phyloP scores from a whole-genome alignment of 139 green algal genomes.

The Coelastrella sp. region DNA sequence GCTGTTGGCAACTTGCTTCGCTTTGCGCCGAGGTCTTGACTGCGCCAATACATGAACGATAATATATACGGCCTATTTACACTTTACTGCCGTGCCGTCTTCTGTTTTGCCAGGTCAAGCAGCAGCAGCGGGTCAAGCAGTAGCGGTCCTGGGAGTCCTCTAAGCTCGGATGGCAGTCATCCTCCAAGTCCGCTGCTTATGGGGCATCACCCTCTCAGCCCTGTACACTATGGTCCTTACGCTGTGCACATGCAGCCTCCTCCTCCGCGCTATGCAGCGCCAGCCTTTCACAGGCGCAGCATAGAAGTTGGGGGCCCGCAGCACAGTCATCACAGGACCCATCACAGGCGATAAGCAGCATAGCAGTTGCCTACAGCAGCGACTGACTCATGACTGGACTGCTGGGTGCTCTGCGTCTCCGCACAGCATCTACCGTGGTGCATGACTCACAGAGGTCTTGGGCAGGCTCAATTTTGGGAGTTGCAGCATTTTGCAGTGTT shows the following conservation, averaged over 20 bases:
- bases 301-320: slow-evolving; percentile 25
- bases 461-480: background rate
- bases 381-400: background rate
- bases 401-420: background rate
- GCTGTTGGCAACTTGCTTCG: background rate
- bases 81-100: background rate
- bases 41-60: background rate
- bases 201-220: slow-evolving; percentile 1
- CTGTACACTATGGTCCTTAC: background rate
- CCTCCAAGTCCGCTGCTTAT: slow-evolving; percentile 10
- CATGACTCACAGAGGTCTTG: background rate
- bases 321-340: background rate
- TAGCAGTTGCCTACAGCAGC: background rate
- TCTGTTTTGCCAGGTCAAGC: slow-evolving; percentile 2
- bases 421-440: background rate
- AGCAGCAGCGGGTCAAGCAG: slow-evolving; percentile 40
- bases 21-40: background rate
- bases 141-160: slow-evolving; percentile 24
- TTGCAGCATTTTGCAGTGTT: background rate
- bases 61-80: background rate
- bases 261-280: slow-evolving; percentile 7
- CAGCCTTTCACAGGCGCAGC: background rate
- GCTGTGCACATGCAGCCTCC: slow-evolving; percentile 22
- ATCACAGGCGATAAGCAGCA: background rate
- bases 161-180: slow-evolving; percentile 8